Evolutionary conservation across 2,329 filamentous ascomycete genomes (phyloP).

Genomic region (Ophiosphaerella korrae): DNA sequence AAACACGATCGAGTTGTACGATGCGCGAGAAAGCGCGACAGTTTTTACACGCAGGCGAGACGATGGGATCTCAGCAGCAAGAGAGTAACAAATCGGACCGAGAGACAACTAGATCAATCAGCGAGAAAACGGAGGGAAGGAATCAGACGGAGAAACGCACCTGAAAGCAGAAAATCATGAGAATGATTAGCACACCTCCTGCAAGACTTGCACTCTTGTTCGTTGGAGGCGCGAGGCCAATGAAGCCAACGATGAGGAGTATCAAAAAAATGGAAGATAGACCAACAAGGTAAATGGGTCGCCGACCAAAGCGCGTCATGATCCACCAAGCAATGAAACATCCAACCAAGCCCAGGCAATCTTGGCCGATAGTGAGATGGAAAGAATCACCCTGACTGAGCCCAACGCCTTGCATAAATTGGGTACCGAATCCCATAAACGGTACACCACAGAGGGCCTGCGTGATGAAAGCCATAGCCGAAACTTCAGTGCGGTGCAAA

Average conservation of each 20-base stretch:
- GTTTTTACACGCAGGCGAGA: constrained; percentile 86
- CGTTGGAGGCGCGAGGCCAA: constrained; percentile 60
- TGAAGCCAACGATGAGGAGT: constrained; percentile 67
- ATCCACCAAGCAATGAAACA: constrained; percentile 79
- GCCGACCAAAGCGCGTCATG: constrained; percentile 76
- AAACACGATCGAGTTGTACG: constrained; percentile 30
- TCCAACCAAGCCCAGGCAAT: constrained; percentile 47
- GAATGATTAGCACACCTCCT: constrained; percentile 29
- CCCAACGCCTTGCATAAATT: constrained; percentile 29
- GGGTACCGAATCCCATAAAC: constrained; percentile 32
- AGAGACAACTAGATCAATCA: constrained; percentile 74
- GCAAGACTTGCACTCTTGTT: constrained; percentile 52
- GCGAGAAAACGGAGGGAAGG: constrained; percentile 55
- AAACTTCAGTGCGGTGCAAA: constrained; percentile 75
- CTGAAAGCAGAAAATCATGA: constrained; percentile 35
- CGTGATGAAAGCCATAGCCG: constrained; percentile 54
- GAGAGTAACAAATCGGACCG: constrained; percentile 84
- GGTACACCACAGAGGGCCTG: constrained; percentile 43
- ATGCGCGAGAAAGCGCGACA: constrained; percentile 72
- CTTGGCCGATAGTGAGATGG: constrained; percentile 29
- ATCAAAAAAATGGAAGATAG: constrained; percentile 23
- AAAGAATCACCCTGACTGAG: constrained; percentile 29
- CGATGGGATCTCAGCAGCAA: constrained; percentile 81
- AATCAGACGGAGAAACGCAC: constrained; percentile 4
- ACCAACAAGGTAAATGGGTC: constrained; percentile 74